Evolutionary conservation across 352 stramenopile species (phyloP), one percentile per base, ranked within the genome.

Genomic region (Globisporangium canariense): DNA sequence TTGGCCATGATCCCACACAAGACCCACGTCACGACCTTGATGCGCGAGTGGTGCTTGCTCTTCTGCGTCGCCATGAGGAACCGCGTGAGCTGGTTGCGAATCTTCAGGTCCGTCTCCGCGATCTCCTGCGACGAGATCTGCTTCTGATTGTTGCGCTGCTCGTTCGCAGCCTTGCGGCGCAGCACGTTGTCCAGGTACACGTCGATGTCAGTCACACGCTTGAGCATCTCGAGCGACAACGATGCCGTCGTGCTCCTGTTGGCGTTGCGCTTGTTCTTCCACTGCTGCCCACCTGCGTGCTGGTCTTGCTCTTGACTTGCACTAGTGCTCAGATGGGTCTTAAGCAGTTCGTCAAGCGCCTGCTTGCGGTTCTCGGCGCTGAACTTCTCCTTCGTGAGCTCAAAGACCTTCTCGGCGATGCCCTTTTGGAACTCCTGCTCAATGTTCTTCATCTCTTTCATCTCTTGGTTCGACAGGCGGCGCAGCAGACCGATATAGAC

Each of bases 1-100:
- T 96, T 96, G 4, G 87, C 87, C 59, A 96, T 87, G 30, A 96
- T 79, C 13, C 85, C 86, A 30, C 85, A 96, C 30, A 96, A 70
- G 11, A 96, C 87, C 85, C 85, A 96, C 57, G 87, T 92, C 25
- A 96, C 79, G 1, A 94, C 85, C 50, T 92, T 94, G 25, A 93
- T 77, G 9, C 87, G 79, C 32, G 87, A 93, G 46, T 93, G 79
- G 55, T 96, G 78, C 47, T 77, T 86, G 66, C 83, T 91, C 60
- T 89, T 91, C 40, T 91, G 81, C 3, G 86, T 86, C 28, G 71
- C 76, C 41, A 84, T 41, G 20, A 94, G 64, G 65, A 92, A 94
- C n/a, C 72, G 76, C 46, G 85, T 90, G 60, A 92, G 66, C 63
- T 93, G 85, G 52, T 85, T 93, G 11, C 84, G 83, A 34, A 93